Base-by-base conservation (phyloP, 306 rosid species). In the Geum urbanum region DNA sequence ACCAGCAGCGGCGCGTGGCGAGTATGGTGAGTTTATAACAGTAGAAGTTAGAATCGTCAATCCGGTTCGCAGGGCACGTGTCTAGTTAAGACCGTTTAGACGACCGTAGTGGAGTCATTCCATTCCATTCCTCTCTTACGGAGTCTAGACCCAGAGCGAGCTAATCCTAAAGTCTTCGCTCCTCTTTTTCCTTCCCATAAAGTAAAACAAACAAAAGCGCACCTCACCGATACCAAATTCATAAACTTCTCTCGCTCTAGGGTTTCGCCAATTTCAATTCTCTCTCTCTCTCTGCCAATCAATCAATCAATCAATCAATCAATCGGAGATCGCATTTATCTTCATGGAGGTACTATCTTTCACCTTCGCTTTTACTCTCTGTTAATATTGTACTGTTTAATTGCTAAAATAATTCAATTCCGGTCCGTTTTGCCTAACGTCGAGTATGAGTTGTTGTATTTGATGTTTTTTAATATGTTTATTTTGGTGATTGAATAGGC, bases 321-420 rank as follows among this genome's bases (percentile, higher is more conserved):
- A 37, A 65, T 16, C 40, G 32, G 5, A 16, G 73, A 67, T 71
- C 74, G 9, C 6, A 45, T 15, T 15, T 14, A 12, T 62, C 27
- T 45, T 52, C 46, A 78, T 75, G 86, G 83, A 82, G 83, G 83
- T 63, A 72, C 22, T 13, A 10, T 59, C 24, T 51, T 22, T 51
- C 14, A 4, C 3, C 13, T 18, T 44, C 43, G 0, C 2, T 24
- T 19, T 32, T 4, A 8, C 47, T 37, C 10, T 65, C 3, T 10
- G 53, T 45, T 3, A 5, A 14, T 37, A 44, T 32, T 67, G 7
- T 55, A 6, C 58, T 49, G 57, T 58, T 59, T 70, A 58, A 56
- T 62, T 55, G 5, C 11, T 12, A 41, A 4, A 50, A 27, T 15
- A 73, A n/a, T 0, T 46, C 16, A 7, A 22, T 69, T 45, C 15